Base-by-base conservation (phyloP, 1,139 yeast genomes). In the Candida tunisiensis region DNA sequence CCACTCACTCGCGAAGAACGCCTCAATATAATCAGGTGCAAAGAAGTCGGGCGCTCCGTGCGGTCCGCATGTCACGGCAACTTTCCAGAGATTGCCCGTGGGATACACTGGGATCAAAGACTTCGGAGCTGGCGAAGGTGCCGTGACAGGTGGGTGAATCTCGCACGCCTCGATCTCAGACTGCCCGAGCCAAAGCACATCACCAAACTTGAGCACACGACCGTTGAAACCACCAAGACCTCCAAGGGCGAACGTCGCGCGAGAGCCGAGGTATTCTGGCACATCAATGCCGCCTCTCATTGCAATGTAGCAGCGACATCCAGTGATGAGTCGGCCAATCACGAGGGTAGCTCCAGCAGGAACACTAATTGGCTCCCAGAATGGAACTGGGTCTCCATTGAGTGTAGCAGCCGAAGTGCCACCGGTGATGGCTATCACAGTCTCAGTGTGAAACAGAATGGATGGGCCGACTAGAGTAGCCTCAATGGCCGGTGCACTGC, bases 41-140 rank as follows among this genome's bases (percentile, higher is more conserved):
- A 88, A 85, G 53, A 83, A 82, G 50, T 88, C 96, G 15, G 96
- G 96, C 6, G 94, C 71, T 2, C 96, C 96, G 49, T 88, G 96
- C 17, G 96, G 96, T 30, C 96, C 98, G 53, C 92, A 75, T 15
- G 93, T 80, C 26, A 83, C 95, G 42, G 85, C 94, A 36, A 88
- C 85, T 28, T 57, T 56, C 96, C 96, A 88, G 37, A 68, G 71
- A 25, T 60, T 52, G n/a, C n/a, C n/a, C n/a, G n/a, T n/a, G 15
- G 60, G 44, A 34, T 69, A 66, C 7, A 56, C 45, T 18, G 93
- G 91, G 37, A 74, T 57, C 44, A 80, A 55, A 4, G 65, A 49
- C 28, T 47, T 40, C 21, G 91, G 79, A 30, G 20, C 28, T 2
- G 64, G 41, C 12, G 50, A 40, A 27, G 93, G 93, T 31, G 58